Evolutionary conservation across 225 moss, liverwort and hornwort species (phyloP), one percentile per base, ranked within the genome.

Genomic region (Straminergon stramineum): DNA sequence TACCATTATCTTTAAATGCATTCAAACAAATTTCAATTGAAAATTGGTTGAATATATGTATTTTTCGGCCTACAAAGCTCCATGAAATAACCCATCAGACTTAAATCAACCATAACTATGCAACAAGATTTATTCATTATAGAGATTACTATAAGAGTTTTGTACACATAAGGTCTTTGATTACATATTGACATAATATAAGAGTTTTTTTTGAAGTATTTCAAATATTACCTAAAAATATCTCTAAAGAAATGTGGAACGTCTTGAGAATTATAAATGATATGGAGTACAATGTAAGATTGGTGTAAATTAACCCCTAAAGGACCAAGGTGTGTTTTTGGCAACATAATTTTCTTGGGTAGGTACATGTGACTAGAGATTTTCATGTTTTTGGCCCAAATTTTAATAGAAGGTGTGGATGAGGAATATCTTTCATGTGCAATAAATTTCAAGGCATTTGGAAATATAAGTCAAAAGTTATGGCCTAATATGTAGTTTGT

Each of bases 131-230:
- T 24, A 37, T 6, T 14, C 6, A 4, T 78, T 37, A 13, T 55
- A 0, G 10, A 37, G 2, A 77, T 15, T 55, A 35, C 13, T 53
- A 9, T 15, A 77, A 35, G 15, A 78, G 0, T 15, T 56, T 79
- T n/a, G 11, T 37, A 26, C 2, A 7, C 26, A 11, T 27, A 79
- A 58, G 26, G 11, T 57, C n/a, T 57, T n/a, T 57, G 4, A 17
- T 26, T n/a, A 27, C 0, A n/a, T 4, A n/a, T 0, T 58, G 11
- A 16, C 0, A 0, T n/a, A n/a, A 11, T 57, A 27, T 15, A 57
- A 26, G 4, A 6, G 1, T 24, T 16, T 79, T 48, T 9, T 56
- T 55, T 37, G 76, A 52, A 76, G 21, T 52, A 5, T 37, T 56
- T 35, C 3, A 1, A 24, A 26, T 24, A 35, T 55, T 9, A 35